Conservation (phyloP, 257 asterid species). For the Leonotis leonurus region DNA sequence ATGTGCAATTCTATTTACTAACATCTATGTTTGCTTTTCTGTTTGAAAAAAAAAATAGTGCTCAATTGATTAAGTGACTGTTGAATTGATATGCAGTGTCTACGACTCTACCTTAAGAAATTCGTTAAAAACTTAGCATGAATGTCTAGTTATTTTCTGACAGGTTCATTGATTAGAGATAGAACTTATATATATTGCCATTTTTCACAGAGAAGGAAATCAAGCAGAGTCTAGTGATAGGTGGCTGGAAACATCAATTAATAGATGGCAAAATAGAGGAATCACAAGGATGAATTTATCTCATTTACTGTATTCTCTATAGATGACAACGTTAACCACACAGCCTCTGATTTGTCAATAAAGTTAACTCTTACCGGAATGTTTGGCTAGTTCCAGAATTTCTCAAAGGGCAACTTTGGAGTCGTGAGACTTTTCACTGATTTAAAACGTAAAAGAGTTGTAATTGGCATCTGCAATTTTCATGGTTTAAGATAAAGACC, state of each 20-base stretch:
- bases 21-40: background rate
- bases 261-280: background rate
- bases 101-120: background rate
- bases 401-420: background rate
- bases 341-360: background rate
- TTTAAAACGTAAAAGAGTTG: too few species aligned
- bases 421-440: background rate
- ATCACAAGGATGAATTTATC: background rate
- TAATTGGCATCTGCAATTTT: background rate
- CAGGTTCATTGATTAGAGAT: background rate
- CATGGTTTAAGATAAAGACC: background rate
- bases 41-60: background rate
- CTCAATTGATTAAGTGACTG: background rate
- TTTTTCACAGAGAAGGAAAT: background rate
- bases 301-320: background rate
- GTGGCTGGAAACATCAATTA: background rate
- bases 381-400: background rate
- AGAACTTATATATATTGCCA: background rate
- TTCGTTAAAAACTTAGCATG: background rate
- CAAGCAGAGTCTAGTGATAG: background rate
- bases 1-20: background rate
- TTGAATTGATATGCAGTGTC: background rate
- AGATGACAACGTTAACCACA: background rate
- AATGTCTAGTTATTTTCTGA: background rate
- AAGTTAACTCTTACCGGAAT: background rate